These are phyloP conservation scores for Fusarium pseudocircinatum DNA, from an alignment of 2,329 filamentous ascomycete species.

Conservation along the genomic window DNA sequence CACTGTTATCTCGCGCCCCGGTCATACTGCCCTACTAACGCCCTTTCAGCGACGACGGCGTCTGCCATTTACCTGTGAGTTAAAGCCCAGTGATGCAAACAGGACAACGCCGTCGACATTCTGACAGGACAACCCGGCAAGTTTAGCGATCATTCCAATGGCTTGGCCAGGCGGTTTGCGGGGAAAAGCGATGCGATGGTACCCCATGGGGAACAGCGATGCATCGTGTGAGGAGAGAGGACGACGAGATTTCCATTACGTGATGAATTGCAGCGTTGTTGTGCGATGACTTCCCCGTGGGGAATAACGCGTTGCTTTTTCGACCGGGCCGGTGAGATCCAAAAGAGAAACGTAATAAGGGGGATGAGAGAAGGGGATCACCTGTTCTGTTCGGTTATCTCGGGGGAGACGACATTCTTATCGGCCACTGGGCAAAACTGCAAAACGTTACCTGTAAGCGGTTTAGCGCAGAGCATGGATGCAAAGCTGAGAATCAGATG, in stretches of 20 bases:
- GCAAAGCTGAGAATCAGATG: constrained; percentile 36
- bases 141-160: not conserved
- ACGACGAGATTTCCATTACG: constrained; percentile 31
- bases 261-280: constrained; percentile 17
- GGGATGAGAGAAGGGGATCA: not conserved
- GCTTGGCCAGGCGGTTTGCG: constrained; percentile 9
- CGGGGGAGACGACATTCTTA: constrained; percentile 25
- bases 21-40: constrained; percentile 7
- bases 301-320: constrained; percentile 6
- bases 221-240: not conserved
- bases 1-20: constrained; percentile 32
- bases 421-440: constrained; percentile 20
- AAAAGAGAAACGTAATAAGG: not conserved
- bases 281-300: constrained; percentile 16
- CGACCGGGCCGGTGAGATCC: constrained; percentile 20
- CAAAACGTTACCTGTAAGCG: constrained; percentile 32
- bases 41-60: not conserved
- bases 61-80: not conserved
- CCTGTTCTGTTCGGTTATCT: constrained; percentile 34
- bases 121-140: not conserved
- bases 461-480: constrained; percentile 21
- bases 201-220: constrained; percentile 33
- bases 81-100: not conserved
- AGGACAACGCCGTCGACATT: not conserved
- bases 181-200: constrained; percentile 9